Evolutionary conservation across 768 basidiomycete species (phyloP), one percentile per base, ranked within the genome.

Genomic region (Pisolithus sp.): DNA sequence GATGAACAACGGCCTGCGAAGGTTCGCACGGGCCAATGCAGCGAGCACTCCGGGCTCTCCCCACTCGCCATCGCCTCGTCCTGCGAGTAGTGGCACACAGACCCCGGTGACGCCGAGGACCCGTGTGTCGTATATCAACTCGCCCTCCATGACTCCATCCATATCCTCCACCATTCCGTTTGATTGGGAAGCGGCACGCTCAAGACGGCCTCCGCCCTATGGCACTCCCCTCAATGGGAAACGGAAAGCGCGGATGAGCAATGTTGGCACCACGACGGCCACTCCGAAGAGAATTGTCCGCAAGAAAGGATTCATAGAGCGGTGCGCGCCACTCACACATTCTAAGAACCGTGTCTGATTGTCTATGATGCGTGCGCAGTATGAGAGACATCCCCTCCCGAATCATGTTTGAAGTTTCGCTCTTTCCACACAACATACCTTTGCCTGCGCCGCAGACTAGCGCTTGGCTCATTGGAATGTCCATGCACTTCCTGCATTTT

Each of bases 161-260:
- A 74, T 86, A 44, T 88, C 89, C 5, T 83, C 86, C 1, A 84
- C 85, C 7, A 67, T 76, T 8, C 86, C 89, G 1, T 93, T 93
- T 60, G 89, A 93, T 70, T 92, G 90, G 90, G 85, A 87, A 28
- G 89, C 90, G 0, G 90, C 83, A 12, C 75, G 85, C n/a, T 75
- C 80, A 1, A 73, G 78, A 46, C 76, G 75, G 54, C 83, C 86
- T 4, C 80, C 89, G 4, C 89, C 89, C 3, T 92, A 86, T 73
- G 74, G 73, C 3, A 82, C 83, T 0, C 86, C 86, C 2, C 62
- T 75, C 7, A 68, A 70, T 47, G 73, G 62, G 47, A 80, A 76
- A 63, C 69, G 70, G 39, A 75, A 61, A 53, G 75, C 56, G 46
- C 66, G 70, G 70, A 76, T 64, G 59, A 74, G 57, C 69, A 66